Base-by-base conservation (phyloP, 257 asterid species). In the Phtheirospermum japonicum region DNA sequence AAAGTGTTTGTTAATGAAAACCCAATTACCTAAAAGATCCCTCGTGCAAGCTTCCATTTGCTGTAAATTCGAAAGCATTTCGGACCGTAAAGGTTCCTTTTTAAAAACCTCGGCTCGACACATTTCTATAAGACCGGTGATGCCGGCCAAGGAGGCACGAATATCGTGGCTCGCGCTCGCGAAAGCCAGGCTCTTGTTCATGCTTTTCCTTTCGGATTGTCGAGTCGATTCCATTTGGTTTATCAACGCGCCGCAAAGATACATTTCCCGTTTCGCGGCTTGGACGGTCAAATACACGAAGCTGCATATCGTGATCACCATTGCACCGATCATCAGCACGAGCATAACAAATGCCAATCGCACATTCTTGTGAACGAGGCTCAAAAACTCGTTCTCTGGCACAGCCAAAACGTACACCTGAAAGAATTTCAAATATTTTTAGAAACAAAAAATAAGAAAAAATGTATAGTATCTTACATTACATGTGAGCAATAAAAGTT, bases 151-250 rank as follows among this genome's bases (percentile, higher is more conserved):
- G 18, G 84, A 69, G 28, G 84, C 86, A 12, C 95, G 91, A 2
- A 90, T 73, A 63, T 90, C 96, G 14, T 90, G 97, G 79, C 86
- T 85, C n/a, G 96, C 95, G 3, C 77, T 80, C 1, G 87, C 90
- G 46, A 83, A 85, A 23, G 93, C 95, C 19, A 75, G 78, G 54
- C 76, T 87, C 67, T 80, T 85, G 61, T 78, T 85, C 90, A 78
- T 75, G 9, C 88, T 80, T 63, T 83, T 90, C 57, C 84, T 73
- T 46, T 87, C 95, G 1, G 94, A 86, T 61, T 89, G 86, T 53
- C 63, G 86, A 10, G 94, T 85, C 17, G 88, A 85, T 69, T 89
- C 94, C 95, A 80, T 83, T 61, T 83, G 95, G 32, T 66, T 87
- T 66, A 80, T 76, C 40, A 89, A 59, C 4, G 80, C 80, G 10